Conservation (phyloP, 768 basidiomycete genomes). For the Russula emetica region DNA sequence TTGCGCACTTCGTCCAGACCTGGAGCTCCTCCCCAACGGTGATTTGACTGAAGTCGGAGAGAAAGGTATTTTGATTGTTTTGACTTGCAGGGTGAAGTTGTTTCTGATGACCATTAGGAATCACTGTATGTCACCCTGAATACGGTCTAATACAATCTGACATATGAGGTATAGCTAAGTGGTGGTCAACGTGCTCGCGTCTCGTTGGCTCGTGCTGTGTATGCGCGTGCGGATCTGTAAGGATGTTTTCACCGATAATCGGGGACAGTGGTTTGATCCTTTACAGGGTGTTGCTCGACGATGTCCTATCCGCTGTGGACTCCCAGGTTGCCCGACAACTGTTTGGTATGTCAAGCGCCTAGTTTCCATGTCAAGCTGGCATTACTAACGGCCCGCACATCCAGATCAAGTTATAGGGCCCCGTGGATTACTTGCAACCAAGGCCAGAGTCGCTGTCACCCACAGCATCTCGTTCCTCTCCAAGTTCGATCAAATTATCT, state of each 20-base stretch:
- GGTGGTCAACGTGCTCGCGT: slow-evolving; percentile 85
- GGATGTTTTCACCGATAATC: slow-evolving; percentile 28
- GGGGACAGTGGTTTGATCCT: background rate
- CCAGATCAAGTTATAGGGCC: slow-evolving; percentile 85
- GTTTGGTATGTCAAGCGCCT: slow-evolving; percentile 48
- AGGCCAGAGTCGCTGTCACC: slow-evolving; percentile 82
- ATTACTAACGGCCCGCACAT: slow-evolving; percentile 8
- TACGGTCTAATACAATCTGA: slow-evolving; percentile 4
- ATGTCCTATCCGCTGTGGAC: slow-evolving; percentile 82
- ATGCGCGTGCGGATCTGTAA: slow-evolving; percentile 85
- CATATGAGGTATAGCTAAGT: slow-evolving; percentile 46
- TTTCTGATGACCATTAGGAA: slow-evolving; percentile 37
- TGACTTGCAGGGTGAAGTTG: slow-evolving; percentile 1
- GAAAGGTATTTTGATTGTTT: slow-evolving; percentile 49
- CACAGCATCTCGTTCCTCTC: slow-evolving; percentile 82
- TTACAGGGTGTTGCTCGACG: slow-evolving; percentile 72
- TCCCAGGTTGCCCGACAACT: slow-evolving; percentile 86
- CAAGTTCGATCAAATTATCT: slow-evolving; percentile 69
- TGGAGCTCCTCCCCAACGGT: slow-evolving; percentile 73
- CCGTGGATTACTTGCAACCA: slow-evolving; percentile 71
- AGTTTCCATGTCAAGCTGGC: background rate
- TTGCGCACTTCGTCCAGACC: slow-evolving; percentile 79
- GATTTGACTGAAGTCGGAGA: slow-evolving; percentile 85
- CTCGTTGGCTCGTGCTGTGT: slow-evolving; percentile 82
- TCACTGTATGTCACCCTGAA: slow-evolving; percentile 47